These are phyloP conservation scores for Corynascus novoguineensis DNA, from an alignment of 495 filamentous ascomycete species.

Conservation along the genomic window DNA sequence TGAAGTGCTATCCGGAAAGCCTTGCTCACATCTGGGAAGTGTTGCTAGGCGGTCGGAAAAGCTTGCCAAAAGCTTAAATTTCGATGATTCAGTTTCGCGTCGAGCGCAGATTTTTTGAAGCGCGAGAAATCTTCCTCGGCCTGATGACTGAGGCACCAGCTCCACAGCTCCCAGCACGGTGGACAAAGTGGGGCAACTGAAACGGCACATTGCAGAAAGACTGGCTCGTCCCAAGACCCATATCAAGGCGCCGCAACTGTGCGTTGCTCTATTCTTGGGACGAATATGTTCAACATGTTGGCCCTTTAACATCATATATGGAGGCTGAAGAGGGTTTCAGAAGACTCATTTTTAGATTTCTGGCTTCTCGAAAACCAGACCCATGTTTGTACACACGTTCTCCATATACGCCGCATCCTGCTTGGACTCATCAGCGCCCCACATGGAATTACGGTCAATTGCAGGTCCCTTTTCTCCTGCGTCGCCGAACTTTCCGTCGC, in stretches of 20 bases:
- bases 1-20: not conserved
- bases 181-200: not conserved
- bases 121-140: not conserved
- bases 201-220: not conserved
- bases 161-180: not conserved
- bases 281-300: too few relatives aligned
- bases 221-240: not conserved
- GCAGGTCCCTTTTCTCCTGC: conserved; percentile 3
- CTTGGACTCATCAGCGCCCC: conserved; percentile 7
- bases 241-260: too few relatives aligned
- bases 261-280: too few relatives aligned
- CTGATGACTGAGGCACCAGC: conserved; percentile 1
- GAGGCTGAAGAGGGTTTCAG: too few relatives aligned
- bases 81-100: not conserved
- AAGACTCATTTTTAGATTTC: too few relatives aligned
- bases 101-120: conserved; percentile 3
- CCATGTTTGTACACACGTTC: too few relatives aligned
- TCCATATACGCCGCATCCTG: not conserved
- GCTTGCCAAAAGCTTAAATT: conserved; percentile 6
- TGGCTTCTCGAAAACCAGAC: too few relatives aligned
- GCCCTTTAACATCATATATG: too few relatives aligned
- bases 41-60: conserved; percentile 10
- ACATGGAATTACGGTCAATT: conserved; percentile 14
- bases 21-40: conserved; percentile 5
- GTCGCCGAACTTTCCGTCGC: conserved; percentile 10